phyloP scores from a whole-genome alignment of 2,329 filamentous ascomycete species.

The Simplicillium aogashimaense region DNA sequence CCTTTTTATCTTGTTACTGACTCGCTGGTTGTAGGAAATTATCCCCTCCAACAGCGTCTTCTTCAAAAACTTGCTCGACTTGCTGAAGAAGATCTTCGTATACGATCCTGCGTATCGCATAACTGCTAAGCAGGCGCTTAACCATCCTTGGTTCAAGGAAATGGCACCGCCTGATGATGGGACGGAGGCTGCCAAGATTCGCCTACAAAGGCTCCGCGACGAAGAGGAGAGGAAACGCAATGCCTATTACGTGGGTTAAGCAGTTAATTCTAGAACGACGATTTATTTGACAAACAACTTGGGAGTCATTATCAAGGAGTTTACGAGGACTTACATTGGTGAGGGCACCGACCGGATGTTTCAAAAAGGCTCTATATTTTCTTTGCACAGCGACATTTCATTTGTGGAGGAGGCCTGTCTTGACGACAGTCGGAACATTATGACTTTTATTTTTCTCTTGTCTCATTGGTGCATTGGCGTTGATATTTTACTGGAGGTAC shows the following conservation, averaged over 20 bases:
- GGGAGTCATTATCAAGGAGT: neutral
- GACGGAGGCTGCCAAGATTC: constrained; percentile 57
- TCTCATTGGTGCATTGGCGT: too few species aligned
- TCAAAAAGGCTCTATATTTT: too few species aligned
- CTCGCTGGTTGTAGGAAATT: constrained; percentile 40
- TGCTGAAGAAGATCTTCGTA: constrained; percentile 57
- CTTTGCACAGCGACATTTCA: too few species aligned
- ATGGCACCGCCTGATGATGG: constrained; percentile 54
- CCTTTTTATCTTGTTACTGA: neutral
- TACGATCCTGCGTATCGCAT: constrained; percentile 58
- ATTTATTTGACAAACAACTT: too few species aligned
- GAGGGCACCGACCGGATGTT: too few species aligned
- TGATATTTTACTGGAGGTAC: too few species aligned
- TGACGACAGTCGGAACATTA: too few species aligned
- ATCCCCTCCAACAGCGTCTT: constrained; percentile 51
- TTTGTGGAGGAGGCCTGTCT: too few species aligned
- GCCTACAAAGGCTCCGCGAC: constrained; percentile 37
- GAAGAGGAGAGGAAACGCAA: constrained; percentile 23
- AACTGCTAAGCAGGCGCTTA: constrained; percentile 54
- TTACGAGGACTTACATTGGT: neutral
- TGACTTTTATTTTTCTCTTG: too few species aligned
- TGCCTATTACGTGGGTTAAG: constrained; percentile 15
- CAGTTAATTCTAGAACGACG: constrained; percentile 5
- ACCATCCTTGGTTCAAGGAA: constrained; percentile 61
- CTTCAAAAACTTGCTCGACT: constrained; percentile 52